Base-by-base conservation (phyloP, 495 filamentous ascomycete species). In the Lepraria neglecta region DNA sequence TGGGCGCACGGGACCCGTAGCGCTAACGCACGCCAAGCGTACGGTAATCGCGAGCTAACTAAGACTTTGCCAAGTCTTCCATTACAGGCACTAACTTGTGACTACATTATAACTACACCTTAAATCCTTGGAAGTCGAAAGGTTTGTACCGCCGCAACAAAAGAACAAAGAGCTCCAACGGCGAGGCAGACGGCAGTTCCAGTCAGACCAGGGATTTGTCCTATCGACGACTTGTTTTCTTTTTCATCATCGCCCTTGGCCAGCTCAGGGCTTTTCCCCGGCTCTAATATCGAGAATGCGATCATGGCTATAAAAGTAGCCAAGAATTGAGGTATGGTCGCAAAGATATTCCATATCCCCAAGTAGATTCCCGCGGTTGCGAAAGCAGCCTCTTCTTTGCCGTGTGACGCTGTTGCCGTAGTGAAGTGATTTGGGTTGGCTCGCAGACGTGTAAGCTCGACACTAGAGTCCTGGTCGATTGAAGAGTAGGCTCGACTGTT, bases 271-370 rank as follows among this genome's bases (percentile, higher is more conserved):
- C 84, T 88, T 73, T 87, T 88, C 4, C 88, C 88, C 3, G 88
- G 88, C 69, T 91, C 88, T 35, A 91, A 74, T 21, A 90, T 73
- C 44, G 81, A 80, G 67, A 91, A 91, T 7, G 90, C 82, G 30
- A 86, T 60, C 71, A 82, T 85, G 57, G 81, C 85, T 65, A 91
- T 82, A 58, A 87, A 82, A 5, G 88, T 90, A 52, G 84, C 86
- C 11, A 91, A 76, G 67, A 91, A 90, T 67, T 91, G 88, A 24
- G 88, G 88, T 14, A 91, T 74, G 14, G 88, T 91, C 14, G 85
- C 85, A 73, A 87, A 91, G 56, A 91, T 86, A 71, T 91, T 91
- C 52, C 90, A 74, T 65, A 91, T 91, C 44, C 88, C 88, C 42
- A 91, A 87, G 70, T 91, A 91, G 56, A 88, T 76, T 6, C 88